These are phyloP conservation scores for Kodamaea suecica DNA, from an alignment of 1,139 yeast genomes.

Conservation along the genomic window DNA sequence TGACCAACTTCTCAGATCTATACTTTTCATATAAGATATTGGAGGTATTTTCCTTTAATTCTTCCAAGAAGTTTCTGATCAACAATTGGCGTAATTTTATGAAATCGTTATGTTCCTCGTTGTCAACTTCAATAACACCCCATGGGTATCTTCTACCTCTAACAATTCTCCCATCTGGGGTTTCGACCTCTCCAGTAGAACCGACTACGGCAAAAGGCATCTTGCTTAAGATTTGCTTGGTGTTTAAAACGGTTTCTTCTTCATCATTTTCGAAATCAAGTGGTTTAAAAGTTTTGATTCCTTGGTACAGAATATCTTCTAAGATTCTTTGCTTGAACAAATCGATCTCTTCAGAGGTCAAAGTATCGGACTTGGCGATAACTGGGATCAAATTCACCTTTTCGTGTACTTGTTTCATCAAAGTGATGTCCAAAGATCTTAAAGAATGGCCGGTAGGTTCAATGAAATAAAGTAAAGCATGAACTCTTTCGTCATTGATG, in stretches of 20 bases:
- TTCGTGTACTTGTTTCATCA: slow-evolving; percentile 85
- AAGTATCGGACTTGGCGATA: slow-evolving; percentile 91
- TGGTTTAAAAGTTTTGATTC: slow-evolving; percentile 78
- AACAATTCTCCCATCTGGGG: slow-evolving; percentile 72
- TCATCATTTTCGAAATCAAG: slow-evolving; percentile 80
- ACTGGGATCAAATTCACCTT: slow-evolving; percentile 93
- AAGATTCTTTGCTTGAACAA: slow-evolving; percentile 73
- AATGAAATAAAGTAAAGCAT: slow-evolving; percentile 84
- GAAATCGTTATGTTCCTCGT: slow-evolving; percentile 92
- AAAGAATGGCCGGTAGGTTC: slow-evolving; percentile 97
- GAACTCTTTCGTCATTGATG: slow-evolving; percentile 73
- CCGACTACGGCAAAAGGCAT: slow-evolving; percentile 96
- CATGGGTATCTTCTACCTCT: slow-evolving; percentile 97
- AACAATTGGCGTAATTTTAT: slow-evolving; percentile 85
- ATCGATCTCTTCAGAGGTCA: slow-evolving; percentile 80
- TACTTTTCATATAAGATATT: slow-evolving; percentile 80
- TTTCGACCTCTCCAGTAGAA: slow-evolving; percentile 71
- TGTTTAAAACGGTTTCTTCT: slow-evolving; percentile 69
- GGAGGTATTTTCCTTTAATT: slow-evolving; percentile 83
- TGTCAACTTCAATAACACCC: slow-evolving; percentile 97
- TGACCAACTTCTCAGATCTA: slow-evolving; percentile 75
- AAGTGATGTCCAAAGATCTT: slow-evolving; percentile 82
- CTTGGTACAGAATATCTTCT: slow-evolving; percentile 73
- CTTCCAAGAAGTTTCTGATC: slow-evolving; percentile 89
- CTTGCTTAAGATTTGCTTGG: slow-evolving; percentile 62